These are phyloP conservation scores for Saccharomyces hybrid DNA, from an alignment of 1,139 yeast species.

Conservation along the genomic window DNA sequence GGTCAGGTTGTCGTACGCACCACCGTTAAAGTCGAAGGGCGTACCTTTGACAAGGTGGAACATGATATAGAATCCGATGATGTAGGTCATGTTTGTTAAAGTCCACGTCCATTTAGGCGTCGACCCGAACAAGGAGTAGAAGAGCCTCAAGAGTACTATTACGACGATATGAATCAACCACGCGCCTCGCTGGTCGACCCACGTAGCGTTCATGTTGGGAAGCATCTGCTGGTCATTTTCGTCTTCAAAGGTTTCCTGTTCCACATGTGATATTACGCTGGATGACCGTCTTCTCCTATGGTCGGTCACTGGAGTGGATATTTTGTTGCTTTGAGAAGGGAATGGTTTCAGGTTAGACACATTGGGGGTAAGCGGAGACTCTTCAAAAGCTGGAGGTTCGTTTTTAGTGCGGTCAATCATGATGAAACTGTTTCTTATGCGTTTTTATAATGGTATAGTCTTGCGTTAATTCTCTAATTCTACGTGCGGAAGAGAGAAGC, in stretches of 20 bases:
- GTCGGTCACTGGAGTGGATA: conserved; percentile 11
- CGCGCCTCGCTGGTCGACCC: conserved; percentile 95
- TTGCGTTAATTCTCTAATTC: background rate
- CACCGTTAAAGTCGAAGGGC: conserved; percentile 93
- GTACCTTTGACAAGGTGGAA: conserved; percentile 95
- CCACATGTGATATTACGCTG: conserved; percentile 75
- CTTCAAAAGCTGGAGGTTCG: background rate
- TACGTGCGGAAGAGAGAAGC: background rate
- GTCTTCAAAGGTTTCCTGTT: conserved; percentile 87
- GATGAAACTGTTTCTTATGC: background rate
- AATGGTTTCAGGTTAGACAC: conserved; percentile 2
- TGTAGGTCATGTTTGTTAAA: conserved; percentile 26
- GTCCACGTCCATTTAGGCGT: conserved; percentile 44
- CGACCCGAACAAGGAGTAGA: conserved; percentile 68
- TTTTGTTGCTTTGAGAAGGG: background rate
- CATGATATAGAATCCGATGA: conserved; percentile 89
- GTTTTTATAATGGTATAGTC: background rate
- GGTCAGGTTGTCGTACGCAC: conserved; percentile 90
- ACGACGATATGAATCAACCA: conserved; percentile 90
- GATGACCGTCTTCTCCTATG: conserved; percentile 50
- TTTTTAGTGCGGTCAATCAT: background rate
- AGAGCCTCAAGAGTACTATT: conserved; percentile 60
- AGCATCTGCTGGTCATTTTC: conserved; percentile 84
- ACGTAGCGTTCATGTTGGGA: conserved; percentile 86
- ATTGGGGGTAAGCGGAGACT: background rate